A percentile compares a stretch with the other conserved stretches of the same genome.
These are phyloP conservation scores for Russula olivacea DNA, from an alignment of 768 basidiomycete species.

Conservation along the genomic window DNA sequence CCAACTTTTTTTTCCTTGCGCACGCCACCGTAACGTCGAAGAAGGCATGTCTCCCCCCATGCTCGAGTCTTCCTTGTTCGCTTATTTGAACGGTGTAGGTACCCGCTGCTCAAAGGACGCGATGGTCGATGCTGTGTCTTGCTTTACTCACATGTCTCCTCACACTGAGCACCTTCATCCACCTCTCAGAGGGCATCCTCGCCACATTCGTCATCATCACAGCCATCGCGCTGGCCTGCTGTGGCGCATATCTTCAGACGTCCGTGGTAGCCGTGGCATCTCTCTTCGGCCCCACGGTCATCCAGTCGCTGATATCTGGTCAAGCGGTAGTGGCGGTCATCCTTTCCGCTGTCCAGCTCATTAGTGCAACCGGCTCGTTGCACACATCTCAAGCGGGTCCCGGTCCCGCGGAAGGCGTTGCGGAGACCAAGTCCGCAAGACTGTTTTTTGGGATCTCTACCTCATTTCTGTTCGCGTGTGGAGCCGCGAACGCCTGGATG, in stretches of 20 bases:
- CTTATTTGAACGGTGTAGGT: slow-evolving; percentile 37
- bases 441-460: slow-evolving; percentile 70
- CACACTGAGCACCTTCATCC: slow-evolving; percentile 59
- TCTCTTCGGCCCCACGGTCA: slow-evolving; percentile 63
- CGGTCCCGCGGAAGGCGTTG: slow-evolving; percentile 34
- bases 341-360: slow-evolving; percentile 69
- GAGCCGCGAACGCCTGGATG: slow-evolving; percentile 53
- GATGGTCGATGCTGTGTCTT: slow-evolving; percentile 45
- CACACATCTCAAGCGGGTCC: slow-evolving; percentile 28
- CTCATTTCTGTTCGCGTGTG: slow-evolving; percentile 51
- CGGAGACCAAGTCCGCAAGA: slow-evolving; percentile 65
- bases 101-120: slow-evolving; percentile 53
- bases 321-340: slow-evolving; percentile 82
- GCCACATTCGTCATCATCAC: slow-evolving; percentile 60
- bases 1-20: slow-evolving; percentile 65
- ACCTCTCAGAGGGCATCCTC: slow-evolving; percentile 48
- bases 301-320: slow-evolving; percentile 75
- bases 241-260: slow-evolving; percentile 71
- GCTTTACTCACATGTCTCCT: slow-evolving; percentile 52
- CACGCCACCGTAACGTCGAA: slow-evolving; percentile 68
- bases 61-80: not conserved
- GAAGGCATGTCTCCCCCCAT: slow-evolving; percentile 42
- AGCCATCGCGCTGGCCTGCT: slow-evolving; percentile 50
- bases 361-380: slow-evolving; percentile 56
- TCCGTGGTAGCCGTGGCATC: slow-evolving; percentile 77